Evolutionary conservation across 768 basidiomycete genomes (phyloP), one percentile per base, ranked within the genome.

Genomic region (Amylocystis lapponica): DNA sequence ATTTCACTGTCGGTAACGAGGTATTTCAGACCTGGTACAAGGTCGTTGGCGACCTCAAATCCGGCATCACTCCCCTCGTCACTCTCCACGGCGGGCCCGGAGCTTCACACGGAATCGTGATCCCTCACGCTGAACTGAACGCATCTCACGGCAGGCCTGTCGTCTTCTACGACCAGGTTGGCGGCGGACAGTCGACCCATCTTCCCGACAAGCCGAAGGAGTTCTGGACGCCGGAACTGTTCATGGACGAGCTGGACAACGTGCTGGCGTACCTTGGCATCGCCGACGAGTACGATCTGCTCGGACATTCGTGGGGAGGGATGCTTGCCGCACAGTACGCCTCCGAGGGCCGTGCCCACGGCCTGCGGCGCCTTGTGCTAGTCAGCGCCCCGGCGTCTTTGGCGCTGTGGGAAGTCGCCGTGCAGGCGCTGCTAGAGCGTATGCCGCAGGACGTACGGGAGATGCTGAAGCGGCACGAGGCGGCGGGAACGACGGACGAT

Each of bases 291-390:
- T 79, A 69, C 53, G 65, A 70, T 48, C 52, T 80, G 2, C 48
- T 70, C 1, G 79, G 79, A 0, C 78, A 80, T 36, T 78, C 74
- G 4, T 78, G 78, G 78, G 79, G 79, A 11, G 76, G 71, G 1
- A 76, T 76, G 60, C 62, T 80, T 8, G 75, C 62, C 0, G 48
- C 61, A 5, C 65, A 71, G 29, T 73, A 68, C 37, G 71, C 52
- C 6, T 57, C 65, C 27, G 50, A 59, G 13, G 68, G 66, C 17
- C 76, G 77, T 21, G 78, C 51, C 36, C 17, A 74, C 75, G 5
- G 53, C 22, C 32, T 50, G 39, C 64, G 66, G 49, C 66, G 63
- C 33, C 65, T 79, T 25, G 48, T 81, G 22, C 50, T 79, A 20
- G 51, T 67, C 21, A 61, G 73, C 41, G 60, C 72, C 0, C 71